These are phyloP conservation scores for Phaseolus coccineus DNA, from an alignment of 331 rosid genomes.

Conservation along the genomic window DNA sequence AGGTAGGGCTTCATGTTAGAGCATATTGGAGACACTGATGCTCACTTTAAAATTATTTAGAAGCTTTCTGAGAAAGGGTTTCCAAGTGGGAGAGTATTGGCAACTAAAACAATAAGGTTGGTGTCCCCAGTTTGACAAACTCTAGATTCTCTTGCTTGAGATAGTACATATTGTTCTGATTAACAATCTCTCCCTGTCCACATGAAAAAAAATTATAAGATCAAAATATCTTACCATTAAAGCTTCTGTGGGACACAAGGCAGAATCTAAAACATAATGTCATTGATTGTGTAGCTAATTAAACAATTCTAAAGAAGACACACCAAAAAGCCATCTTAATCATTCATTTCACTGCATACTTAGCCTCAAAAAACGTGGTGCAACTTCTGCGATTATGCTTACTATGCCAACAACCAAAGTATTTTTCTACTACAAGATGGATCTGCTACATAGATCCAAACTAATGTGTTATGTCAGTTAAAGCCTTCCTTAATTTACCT, in stretches of 20 bases:
- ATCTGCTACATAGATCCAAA: background rate
- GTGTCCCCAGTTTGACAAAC: constrained; percentile 63
- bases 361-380: constrained; percentile 34
- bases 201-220: constrained; percentile 44
- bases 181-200: constrained; percentile 51
- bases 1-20: constrained; percentile 47
- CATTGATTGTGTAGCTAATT: constrained; percentile 43
- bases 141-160: constrained; percentile 58
- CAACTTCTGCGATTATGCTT: background rate
- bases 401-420: background rate
- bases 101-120: constrained; percentile 48
- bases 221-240: constrained; percentile 47
- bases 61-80: constrained; percentile 48
- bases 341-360: constrained; percentile 37
- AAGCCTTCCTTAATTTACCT: background rate
- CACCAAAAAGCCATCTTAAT: constrained; percentile 25
- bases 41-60: constrained; percentile 41
- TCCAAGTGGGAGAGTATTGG: constrained; percentile 61
- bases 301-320: constrained; percentile 41
- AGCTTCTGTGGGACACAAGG: constrained; percentile 47
- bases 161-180: constrained; percentile 48
- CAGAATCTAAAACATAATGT: constrained; percentile 53
- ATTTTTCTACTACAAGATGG: background rate
- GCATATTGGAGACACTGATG: constrained; percentile 56
- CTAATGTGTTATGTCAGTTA: background rate